phyloP scores from a whole-genome alignment of 257 asterid species.

The Apocynum venetum region DNA sequence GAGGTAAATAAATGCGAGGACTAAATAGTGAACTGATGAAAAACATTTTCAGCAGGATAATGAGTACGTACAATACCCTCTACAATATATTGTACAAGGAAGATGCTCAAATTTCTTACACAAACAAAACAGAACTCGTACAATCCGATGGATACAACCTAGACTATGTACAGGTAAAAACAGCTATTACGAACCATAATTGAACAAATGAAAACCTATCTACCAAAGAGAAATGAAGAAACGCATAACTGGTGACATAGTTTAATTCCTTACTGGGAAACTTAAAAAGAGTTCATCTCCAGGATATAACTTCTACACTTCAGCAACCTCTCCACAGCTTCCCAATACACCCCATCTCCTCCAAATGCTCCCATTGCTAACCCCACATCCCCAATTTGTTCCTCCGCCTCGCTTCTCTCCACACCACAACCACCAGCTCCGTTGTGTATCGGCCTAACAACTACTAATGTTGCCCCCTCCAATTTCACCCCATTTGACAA shows the following conservation, averaged over 20 bases:
- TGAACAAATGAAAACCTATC: neutral
- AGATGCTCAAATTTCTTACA: neutral
- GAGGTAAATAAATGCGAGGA: neutral
- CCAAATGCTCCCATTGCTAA: slow-evolving; percentile 52
- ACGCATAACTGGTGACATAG: neutral
- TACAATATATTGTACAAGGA: neutral
- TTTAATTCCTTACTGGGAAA: neutral
- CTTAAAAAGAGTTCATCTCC: slow-evolving; percentile 64
- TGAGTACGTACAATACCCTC: neutral
- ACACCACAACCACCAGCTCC: slow-evolving; percentile 18
- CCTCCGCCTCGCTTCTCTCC: slow-evolving; percentile 35
- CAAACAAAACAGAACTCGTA: neutral
- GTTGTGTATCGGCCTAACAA: slow-evolving; percentile 38
- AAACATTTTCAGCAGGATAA: neutral
- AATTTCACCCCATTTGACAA: slow-evolving; percentile 37
- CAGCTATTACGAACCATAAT: neutral
- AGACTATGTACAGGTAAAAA: neutral
- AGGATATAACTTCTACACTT: slow-evolving; percentile 51
- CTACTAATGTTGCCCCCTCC: slow-evolving; percentile 61
- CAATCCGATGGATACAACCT: neutral
- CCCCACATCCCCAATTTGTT: slow-evolving; percentile 36
- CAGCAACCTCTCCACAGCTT: slow-evolving; percentile 48
- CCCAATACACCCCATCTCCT: slow-evolving; percentile 30
- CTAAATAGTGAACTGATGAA: neutral
- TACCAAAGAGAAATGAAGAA: neutral